Evolutionary conservation across 495 filamentous ascomycete species (phyloP), one percentile per base, ranked within the genome.

Genomic region (Aspergillus asperescens): DNA sequence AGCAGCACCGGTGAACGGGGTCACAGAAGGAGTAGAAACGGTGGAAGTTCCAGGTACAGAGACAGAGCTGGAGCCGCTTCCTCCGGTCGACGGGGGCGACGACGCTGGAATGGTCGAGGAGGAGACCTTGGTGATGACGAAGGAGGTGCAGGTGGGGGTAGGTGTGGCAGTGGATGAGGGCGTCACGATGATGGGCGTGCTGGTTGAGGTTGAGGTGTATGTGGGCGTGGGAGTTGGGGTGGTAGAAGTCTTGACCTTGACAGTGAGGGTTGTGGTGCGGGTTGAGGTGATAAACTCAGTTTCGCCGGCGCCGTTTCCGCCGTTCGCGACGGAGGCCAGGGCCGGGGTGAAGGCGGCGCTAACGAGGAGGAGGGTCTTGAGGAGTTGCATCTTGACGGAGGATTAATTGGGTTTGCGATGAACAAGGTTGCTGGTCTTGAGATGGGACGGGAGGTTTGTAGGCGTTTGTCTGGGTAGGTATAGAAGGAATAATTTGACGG

Each of bases 341-440:
- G 67, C 61, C 7, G 70, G 69, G 29, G 59, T 63, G 8, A 70
- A 59, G 46, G 65, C 66, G 20, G 67, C 55, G 40, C 56, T 49
- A 39, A 66, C 61, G 45, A 68, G 50, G 29, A 70, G 31, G 41
- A 71, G 44, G 48, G 65, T 42, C 60, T 70, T 74, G 55, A 59
- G 50, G 62, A 76, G 22, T 25, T 53, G 28, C 32, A 47, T 48
- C 8, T 40, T 54, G 42, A 35, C 22, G 20, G 13, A 40, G 38
- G 18, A 23, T 40, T 19, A 5, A 4, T 32, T 13, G 29, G 31
- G 31, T n/a, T n/a, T n/a, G n/a, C n/a, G n/a, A n/a, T n/a, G n/a
- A n/a, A n/a, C n/a, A n/a, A n/a, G n/a, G n/a, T n/a, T 19, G 6
- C 4, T 4, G 6, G 20, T 19, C 20, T 29, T 7, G 5, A 46